Conservation (phyloP, 345 rosid genomes). For the Eucalyptus lansdowneana region DNA sequence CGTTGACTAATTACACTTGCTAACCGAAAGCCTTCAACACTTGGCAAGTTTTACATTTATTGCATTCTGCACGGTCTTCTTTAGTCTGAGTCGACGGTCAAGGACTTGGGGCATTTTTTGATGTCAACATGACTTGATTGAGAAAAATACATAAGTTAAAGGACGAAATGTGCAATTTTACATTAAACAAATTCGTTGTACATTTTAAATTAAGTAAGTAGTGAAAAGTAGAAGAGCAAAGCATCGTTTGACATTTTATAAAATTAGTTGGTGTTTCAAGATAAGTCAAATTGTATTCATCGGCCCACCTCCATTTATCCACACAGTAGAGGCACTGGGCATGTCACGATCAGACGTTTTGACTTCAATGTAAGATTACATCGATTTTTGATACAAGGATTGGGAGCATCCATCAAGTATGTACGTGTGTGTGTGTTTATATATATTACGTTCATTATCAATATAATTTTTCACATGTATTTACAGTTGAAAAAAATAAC, state of each 20-base stretch:
- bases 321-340: neutral
- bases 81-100: neutral
- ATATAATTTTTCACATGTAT: neutral
- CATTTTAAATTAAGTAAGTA: neutral
- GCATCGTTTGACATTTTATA: neutral
- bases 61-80: neutral
- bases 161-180: neutral
- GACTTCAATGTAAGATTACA: neutral
- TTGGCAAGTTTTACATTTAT: neutral
- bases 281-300: neutral
- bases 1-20: neutral
- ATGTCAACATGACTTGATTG: neutral
- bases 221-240: neutral
- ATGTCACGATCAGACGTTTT: neutral
- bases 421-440: too few species aligned
- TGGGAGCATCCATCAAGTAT: neutral
- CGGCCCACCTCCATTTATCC: neutral
- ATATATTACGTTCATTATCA: neutral
- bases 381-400: neutral
- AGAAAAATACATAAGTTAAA: neutral
- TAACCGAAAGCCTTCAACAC: neutral
- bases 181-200: neutral
- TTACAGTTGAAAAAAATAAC: neutral
- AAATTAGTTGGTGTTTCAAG: neutral
- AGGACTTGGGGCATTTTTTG: neutral